Evolutionary conservation across 1,139 yeast species (phyloP).

Genomic region (Suhomyces maxii): DNA sequence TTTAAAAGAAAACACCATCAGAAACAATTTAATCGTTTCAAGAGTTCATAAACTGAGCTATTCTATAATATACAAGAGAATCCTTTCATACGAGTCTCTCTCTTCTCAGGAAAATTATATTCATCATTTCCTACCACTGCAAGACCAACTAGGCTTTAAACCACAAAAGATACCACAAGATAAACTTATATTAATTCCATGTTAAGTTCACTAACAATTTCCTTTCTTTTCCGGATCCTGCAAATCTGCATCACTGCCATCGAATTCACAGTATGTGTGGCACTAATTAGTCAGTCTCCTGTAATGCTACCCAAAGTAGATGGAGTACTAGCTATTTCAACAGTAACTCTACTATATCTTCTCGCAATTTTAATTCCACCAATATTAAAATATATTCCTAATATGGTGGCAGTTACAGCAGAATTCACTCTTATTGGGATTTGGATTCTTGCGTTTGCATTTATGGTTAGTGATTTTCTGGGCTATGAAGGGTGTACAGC

Average conservation of each 20-base stretch:
- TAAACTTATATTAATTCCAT: background rate
- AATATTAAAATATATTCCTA: slow-evolving; percentile 7
- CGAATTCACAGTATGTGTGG: slow-evolving; percentile 8
- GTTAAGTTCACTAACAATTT: slow-evolving; percentile 9
- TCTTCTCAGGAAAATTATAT: too few relatives aligned
- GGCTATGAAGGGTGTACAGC: slow-evolving; percentile 10
- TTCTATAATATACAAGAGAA: too few relatives aligned
- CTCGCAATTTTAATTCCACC: slow-evolving; percentile 9
- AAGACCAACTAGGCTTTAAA: too few relatives aligned
- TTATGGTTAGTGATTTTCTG: slow-evolving; percentile 8
- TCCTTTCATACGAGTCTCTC: too few relatives aligned
- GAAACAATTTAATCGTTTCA: too few relatives aligned
- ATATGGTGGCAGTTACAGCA: slow-evolving; percentile 4
- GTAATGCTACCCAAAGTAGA: slow-evolving; percentile 2
- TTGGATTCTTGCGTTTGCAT: slow-evolving; percentile 13
- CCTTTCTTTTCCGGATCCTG: slow-evolving; percentile 8
- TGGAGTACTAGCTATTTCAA: slow-evolving; percentile 11
- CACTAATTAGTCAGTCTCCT: slow-evolving; percentile 1
- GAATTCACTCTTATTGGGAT: slow-evolving; percentile 10
- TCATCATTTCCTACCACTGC: too few relatives aligned
- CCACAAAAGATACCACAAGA: too few relatives aligned
- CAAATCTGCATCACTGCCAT: slow-evolving; percentile 11
- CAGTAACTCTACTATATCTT: slow-evolving; percentile 10
- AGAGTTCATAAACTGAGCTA: too few relatives aligned
- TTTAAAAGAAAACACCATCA: too few relatives aligned